Base-by-base conservation (phyloP, 768 basidiomycete genomes). In the Glaciozyma martinii region DNA sequence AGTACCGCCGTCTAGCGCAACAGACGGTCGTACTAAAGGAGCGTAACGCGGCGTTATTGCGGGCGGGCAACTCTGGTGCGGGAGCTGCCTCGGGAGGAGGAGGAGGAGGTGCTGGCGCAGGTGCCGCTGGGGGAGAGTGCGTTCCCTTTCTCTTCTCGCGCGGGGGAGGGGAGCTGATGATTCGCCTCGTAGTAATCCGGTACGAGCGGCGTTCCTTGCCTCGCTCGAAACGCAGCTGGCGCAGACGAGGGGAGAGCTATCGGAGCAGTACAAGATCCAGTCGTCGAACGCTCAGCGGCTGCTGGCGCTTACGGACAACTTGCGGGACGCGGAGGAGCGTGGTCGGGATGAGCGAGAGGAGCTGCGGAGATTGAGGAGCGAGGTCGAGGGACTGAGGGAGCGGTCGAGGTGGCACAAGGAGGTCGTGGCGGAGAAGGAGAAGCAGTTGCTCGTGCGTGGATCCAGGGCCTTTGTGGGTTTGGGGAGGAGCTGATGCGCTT, bases 161-260 rank as follows among this genome's bases (percentile, higher is more conserved):
- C 3, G 46, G 8, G 46, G 21, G 46, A 47, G 46, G 21, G 46
- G 46, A 23, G 8, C 46, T 47, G 46, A 47, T 25, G 27, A 56
- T 42, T 61, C 46, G 6, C 23, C 40, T 21, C 60, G 16, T 23
- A 90, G 88, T 69, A 88, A 90, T 75, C 86, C 90, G 30, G 87
- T 93, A 49, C 85, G 86, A 50, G 84, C 86, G 44, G 91, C 91
- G 21, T 90, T 94, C 76, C 85, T 93, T 76, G 80, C 86, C 1
- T 95, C 94, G 25, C 84, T 98, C 56, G 93, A 98, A 76, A 86
- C 88, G 6, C 92, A 97, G 75, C 88, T 98, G 76, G 90, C 90
- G 3, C 86, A 88, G 16, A 80, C 95, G 56, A 86, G 93, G 42
- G 88, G 89, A 71, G 94, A 98, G 76, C 82, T 97, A 57, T 90